Base-by-base conservation (phyloP, 164 flowering plant species). In the Vitis rotundifolia region DNA sequence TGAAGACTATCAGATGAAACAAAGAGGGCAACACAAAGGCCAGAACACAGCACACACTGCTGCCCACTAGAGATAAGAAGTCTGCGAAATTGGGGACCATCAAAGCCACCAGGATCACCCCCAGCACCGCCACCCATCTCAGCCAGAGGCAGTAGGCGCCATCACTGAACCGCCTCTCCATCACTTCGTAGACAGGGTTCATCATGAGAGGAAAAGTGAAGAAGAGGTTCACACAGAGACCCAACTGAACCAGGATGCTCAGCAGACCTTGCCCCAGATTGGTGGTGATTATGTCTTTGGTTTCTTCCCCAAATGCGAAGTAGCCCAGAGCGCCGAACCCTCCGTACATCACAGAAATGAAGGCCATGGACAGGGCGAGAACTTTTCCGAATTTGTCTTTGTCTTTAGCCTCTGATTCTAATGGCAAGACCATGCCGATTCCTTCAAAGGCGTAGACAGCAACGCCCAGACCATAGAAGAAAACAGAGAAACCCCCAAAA, bases 131-230 rank as follows among this genome's bases (percentile, higher is more conserved):
- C 61, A 63, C 47, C 94, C 97, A 92, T 68, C 98, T 86, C 79
- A 85, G 50, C 94, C 91, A 89, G 59, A 90, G 2, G 63, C 83
- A 75, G 68, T 84, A 92, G 57, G 80, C 78, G 1, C 88, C 89
- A 9, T 71, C 80, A 61, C 79, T 79, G 49, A 84, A 76, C 65
- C 93, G 68, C 74, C 98, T 84, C 78, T 94, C 97, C 15, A 86
- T 68, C 11, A 92, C 89, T 68, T 94, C 98, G 70, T 87, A 91
- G 47, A 89, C 98, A 1, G 98, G 98, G 64, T 94, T 85, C 98
- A 94, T 92, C 98, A 94, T 94, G 85, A 90, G 61, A 0, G 97
- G 97, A 68, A 92, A 84, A 0, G 97, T 83, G 63, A 92, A 80
- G 81, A 94, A 92, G 54, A 94, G 80, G 72, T 94, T 94, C 8